Conservation (phyloP, 345 rosid species). For the Pseudoturritis turrita region DNA sequence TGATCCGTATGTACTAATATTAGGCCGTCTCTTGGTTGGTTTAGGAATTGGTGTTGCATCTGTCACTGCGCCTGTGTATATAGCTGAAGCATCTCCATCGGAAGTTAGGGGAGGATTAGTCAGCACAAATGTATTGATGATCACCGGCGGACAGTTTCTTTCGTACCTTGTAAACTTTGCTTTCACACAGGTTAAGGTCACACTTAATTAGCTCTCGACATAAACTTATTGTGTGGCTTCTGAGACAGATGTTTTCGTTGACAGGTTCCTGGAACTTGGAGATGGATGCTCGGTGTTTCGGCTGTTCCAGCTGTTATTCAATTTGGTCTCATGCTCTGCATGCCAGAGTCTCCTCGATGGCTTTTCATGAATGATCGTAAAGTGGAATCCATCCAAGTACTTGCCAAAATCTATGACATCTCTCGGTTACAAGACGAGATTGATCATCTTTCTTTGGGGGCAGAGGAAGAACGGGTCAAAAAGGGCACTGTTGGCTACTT, state of each 20-base stretch:
- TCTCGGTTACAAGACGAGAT: conserved; percentile 84
- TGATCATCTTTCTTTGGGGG: conserved; percentile 55
- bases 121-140: conserved; percentile 97
- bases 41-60: conserved; percentile 91
- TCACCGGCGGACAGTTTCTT: conserved; percentile 93
- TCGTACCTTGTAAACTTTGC: conserved; percentile 89
- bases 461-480: conserved; percentile 56
- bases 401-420: conserved; percentile 63
- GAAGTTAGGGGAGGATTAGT: conserved; percentile 97
- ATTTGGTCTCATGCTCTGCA: conserved; percentile 61
- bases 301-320: conserved; percentile 87
- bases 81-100: conserved; percentile 95
- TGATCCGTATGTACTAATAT: conserved; percentile 73
- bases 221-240: background rate
- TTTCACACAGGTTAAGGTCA: conserved; percentile 72
- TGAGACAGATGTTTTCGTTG: conserved; percentile 8
- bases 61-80: conserved; percentile 97
- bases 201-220: conserved; percentile 18
- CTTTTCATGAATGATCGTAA: conserved; percentile 79
- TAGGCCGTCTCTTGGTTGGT: conserved; percentile 80
- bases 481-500: conserved; percentile 43
- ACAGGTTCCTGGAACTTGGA: conserved; percentile 98
- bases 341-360: conserved; percentile 99
- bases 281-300: conserved; percentile 99
- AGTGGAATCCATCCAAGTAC: conserved; percentile 51